A percentile compares a stretch with the other conserved stretches of the same genome.
These are phyloP conservation scores for Pyrus betulifolia DNA, from an alignment of 306 rosid genomes.

Conservation along the genomic window DNA sequence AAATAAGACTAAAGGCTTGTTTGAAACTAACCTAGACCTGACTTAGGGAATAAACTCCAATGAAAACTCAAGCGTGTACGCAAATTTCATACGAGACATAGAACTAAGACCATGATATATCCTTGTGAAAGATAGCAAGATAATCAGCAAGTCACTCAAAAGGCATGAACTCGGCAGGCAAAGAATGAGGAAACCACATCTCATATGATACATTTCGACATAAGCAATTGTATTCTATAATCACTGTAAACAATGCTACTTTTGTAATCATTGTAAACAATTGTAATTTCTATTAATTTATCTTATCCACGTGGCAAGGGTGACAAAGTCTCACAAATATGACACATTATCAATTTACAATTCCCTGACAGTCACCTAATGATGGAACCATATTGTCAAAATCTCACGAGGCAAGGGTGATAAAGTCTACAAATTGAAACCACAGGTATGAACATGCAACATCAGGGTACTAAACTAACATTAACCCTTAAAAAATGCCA, in stretches of 20 bases:
- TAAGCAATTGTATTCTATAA: neutral
- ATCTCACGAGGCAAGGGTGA: no score
- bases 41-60: neutral
- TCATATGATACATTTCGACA: neutral
- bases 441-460: neutral
- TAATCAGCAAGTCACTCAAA: neutral
- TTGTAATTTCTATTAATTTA: no score
- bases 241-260: neutral
- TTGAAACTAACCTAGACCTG: neutral
- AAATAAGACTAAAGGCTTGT: neutral
- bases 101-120: neutral
- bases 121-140: neutral
- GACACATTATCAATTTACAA: neutral
- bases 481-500: neutral
- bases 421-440: neutral
- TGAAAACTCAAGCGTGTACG: neutral
- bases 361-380: neutral
- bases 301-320: neutral
- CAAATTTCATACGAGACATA: neutral
- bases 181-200: neutral
- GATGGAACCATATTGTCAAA: neutral
- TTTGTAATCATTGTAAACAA: no score
- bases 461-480: neutral
- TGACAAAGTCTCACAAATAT: no score
- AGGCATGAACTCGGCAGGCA: neutral